Percentiles rank a stretch among this genome's conserved stretches.
These are phyloP conservation scores for Colletotrichum scovillei DNA, from an alignment of 2,329 filamentous ascomycete species.

Conservation along the genomic window DNA sequence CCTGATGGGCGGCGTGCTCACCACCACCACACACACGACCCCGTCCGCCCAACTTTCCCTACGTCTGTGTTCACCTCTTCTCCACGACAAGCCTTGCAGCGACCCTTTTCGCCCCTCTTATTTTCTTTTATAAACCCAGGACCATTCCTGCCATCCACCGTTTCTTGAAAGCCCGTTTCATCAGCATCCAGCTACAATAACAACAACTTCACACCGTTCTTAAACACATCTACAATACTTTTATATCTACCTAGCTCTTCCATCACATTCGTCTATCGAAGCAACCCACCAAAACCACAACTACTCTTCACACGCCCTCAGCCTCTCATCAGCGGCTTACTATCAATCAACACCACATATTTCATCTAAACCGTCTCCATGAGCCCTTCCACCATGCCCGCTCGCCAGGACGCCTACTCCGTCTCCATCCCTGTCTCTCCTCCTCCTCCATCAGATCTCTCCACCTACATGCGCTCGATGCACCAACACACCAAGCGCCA, in stretches of 20 bases:
- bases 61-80: slow-evolving; percentile 33
- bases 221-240: not conserved
- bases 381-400: slow-evolving; percentile 48
- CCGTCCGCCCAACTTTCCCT: slow-evolving; percentile 31
- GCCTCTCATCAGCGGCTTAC: not conserved
- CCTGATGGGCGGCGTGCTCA: slow-evolving; percentile 22
- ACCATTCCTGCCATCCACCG: slow-evolving; percentile 30
- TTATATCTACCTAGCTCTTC: too few species aligned
- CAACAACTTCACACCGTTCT: not conserved
- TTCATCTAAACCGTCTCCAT: slow-evolving; percentile 4
- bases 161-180: slow-evolving; percentile 29
- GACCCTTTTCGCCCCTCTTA: slow-evolving; percentile 32
- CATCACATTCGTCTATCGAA: too few species aligned
- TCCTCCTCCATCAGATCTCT: slow-evolving; percentile 58
- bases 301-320: not conserved
- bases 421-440: slow-evolving; percentile 50
- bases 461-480: slow-evolving; percentile 70
- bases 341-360: not conserved
- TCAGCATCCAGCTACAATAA: slow-evolving; percentile 28
- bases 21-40: slow-evolving; percentile 12
- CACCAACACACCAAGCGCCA: slow-evolving; percentile 74
- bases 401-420: slow-evolving; percentile 48
- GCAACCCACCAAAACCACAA: not conserved
- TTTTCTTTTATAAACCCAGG: slow-evolving; percentile 37
- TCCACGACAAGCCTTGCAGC: slow-evolving; percentile 30